These are phyloP conservation scores for Piper longum DNA, from an alignment of 164 flowering plant species.

Conservation along the genomic window DNA sequence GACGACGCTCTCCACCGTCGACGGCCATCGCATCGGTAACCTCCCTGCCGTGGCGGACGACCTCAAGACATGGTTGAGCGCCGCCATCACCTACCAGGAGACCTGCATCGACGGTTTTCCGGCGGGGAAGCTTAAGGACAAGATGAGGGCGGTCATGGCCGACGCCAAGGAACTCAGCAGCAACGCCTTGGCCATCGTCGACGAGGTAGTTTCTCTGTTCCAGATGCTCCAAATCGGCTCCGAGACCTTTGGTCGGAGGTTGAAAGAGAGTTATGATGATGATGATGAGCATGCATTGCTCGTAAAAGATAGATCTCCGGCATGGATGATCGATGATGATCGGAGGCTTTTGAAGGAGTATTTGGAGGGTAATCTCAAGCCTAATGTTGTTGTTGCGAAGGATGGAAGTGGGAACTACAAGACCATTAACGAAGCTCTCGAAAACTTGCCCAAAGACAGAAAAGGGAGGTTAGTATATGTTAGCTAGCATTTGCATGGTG, in stretches of 20 bases:
- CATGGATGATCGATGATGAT: slow-evolving; percentile 38
- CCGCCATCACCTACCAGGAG: slow-evolving; percentile 62
- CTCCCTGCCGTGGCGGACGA: slow-evolving; percentile 17
- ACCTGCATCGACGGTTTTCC: slow-evolving; percentile 68
- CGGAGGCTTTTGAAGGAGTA: slow-evolving; percentile 31
- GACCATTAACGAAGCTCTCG: slow-evolving; percentile 47
- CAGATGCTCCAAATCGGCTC: slow-evolving; percentile 10
- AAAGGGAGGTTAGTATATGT: neutral
- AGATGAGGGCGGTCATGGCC: slow-evolving; percentile 2
- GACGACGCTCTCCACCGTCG: slow-evolving; percentile 18
- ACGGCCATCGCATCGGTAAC: slow-evolving; percentile 13
- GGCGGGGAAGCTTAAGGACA: slow-evolving; percentile 30
- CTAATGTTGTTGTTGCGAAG: slow-evolving; percentile 61
- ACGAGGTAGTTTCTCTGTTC: slow-evolving; percentile 11
- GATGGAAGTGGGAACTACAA: slow-evolving; percentile 63
- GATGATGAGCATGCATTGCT: slow-evolving; percentile 9
- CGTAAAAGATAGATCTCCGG: slow-evolving; percentile 21
- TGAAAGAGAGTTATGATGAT: neutral
- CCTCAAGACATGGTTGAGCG: slow-evolving; percentile 61
- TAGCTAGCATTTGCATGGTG: neutral
- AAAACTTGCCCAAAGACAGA: slow-evolving; percentile 22
- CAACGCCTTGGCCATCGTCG: slow-evolving; percentile 39
- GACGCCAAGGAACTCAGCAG: slow-evolving; percentile 36
- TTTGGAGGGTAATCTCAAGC: slow-evolving; percentile 11
- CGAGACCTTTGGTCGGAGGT: slow-evolving; percentile 9